Conservation (phyloP, 805 yeast species). For the Dipodascus albidus region DNA sequence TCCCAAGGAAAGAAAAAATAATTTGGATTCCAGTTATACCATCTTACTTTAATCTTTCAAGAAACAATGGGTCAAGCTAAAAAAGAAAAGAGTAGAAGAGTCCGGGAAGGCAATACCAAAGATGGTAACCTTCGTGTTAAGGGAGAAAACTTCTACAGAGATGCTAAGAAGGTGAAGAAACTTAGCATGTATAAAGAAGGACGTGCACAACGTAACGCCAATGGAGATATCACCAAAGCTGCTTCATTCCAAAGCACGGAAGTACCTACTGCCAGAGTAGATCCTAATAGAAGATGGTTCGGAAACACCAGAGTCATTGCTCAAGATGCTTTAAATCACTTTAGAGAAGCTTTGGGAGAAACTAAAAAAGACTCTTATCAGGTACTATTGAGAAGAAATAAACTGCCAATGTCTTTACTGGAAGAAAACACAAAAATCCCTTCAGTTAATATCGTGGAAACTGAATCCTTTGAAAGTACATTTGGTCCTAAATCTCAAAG, state of each 20-base stretch:
- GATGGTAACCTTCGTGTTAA: conserved; percentile 89
- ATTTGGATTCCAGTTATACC: too few relatives aligned
- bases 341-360: conserved; percentile 87
- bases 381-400: conserved; percentile 77
- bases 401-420: conserved; percentile 87
- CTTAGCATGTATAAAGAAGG: conserved; percentile 91
- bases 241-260: conserved; percentile 83
- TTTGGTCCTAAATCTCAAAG: conserved; percentile 95
- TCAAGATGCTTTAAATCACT: conserved; percentile 89
- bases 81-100: conserved; percentile 81
- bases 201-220: conserved; percentile 71
- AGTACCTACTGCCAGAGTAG: conserved; percentile 84
- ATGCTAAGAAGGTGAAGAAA: conserved; percentile 83
- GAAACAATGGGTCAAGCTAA: conserved; percentile 77
- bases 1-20: background rate
- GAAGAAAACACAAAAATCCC: conserved; percentile 80
- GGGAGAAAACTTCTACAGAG: conserved; percentile 91
- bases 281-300: conserved; percentile 95
- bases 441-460: conserved; percentile 69
- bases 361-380: conserved; percentile 74
- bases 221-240: conserved; percentile 78
- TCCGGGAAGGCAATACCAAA: conserved; percentile 66
- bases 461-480: conserved; percentile 69
- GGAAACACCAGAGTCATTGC: conserved; percentile 96
- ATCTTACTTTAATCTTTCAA: too few relatives aligned